These are phyloP conservation scores for Benincasa hispida DNA, from an alignment of 306 rosid genomes.

Conservation along the genomic window DNA sequence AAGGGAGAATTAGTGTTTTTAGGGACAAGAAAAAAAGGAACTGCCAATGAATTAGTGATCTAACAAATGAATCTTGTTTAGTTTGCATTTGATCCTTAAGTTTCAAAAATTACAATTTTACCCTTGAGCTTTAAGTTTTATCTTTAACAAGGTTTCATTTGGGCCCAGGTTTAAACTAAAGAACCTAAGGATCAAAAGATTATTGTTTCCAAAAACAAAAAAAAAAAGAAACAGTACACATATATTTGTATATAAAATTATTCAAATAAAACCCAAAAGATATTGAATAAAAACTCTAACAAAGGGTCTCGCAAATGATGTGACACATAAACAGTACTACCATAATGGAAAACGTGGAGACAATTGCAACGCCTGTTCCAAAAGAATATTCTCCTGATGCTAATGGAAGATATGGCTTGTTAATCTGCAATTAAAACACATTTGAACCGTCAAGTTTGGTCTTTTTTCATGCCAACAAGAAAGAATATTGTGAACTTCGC, in stretches of 20 bases:
- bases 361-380: constrained; percentile 55
- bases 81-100: no score
- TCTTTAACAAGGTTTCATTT: no score
- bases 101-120: no score
- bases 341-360: constrained; percentile 59
- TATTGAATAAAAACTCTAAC: not conserved
- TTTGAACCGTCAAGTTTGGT: not conserved
- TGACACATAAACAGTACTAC: constrained; percentile 20
- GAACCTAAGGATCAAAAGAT: not conserved
- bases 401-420: constrained; percentile 96
- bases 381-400: constrained; percentile 94
- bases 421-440: constrained; percentile 47
- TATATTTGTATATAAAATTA: not conserved
- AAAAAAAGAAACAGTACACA: not conserved
- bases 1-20: no score
- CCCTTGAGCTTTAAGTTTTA: no score
- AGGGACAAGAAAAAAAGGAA: no score
- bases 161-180: no score
- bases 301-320: not conserved
- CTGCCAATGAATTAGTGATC: no score
- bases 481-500: not conserved
- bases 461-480: not conserved
- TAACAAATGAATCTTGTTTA: no score
- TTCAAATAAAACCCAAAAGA: not conserved
- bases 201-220: not conserved